Evolutionary conservation across 495 filamentous ascomycete genomes (phyloP), one percentile per base, ranked within the genome.

Genomic region (Penicillium coffeae): DNA sequence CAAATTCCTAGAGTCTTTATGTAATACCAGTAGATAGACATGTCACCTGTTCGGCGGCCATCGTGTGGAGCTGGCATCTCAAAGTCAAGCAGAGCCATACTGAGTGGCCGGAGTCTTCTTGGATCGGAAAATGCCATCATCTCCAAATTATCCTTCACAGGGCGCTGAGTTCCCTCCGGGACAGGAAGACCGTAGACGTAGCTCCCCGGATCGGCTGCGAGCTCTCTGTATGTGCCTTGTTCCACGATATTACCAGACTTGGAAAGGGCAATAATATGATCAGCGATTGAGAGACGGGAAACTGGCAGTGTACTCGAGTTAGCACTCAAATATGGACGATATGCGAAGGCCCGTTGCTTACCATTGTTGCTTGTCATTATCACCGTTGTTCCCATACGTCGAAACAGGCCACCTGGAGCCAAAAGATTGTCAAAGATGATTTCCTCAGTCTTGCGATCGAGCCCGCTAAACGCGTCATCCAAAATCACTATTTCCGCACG

Each of bases 401-500:
- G 41, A 8, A 51, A 8, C 1, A 58, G 14, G 8, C 58, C 50
- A 16, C 27, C 10, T 0, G 20, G 9, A 6, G 36, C 63, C 20
- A 80, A 71, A 3, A 80, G 58, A 14, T 59, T 55, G 0, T 63
- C 54, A 27, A 74, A 75, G 0, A 81, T 62, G 2, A 60, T 51
- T 4, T 71, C 58, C 45, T 72, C 72, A 2, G 76, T 78, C 14
- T 64, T 52, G 0, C 63, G 56, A 46, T 80, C 76, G 6, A 79
- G 55, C 0, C 64, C 74, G 38, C 64, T 75, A n/a, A 81, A 64
- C 9, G 72, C 55, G 53, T 81, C 72, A 41, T 76, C 73, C 6
- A 78, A 49, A 3, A 78, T 45, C 3, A 74, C 14, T 4, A 77
- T 38, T 5, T 61, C 48, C 9, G 57, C 44, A 2, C 65, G 40